phyloP scores from a whole-genome alignment of 192 early-diverging fungal genomes.

The Obelidium mucronatum region DNA sequence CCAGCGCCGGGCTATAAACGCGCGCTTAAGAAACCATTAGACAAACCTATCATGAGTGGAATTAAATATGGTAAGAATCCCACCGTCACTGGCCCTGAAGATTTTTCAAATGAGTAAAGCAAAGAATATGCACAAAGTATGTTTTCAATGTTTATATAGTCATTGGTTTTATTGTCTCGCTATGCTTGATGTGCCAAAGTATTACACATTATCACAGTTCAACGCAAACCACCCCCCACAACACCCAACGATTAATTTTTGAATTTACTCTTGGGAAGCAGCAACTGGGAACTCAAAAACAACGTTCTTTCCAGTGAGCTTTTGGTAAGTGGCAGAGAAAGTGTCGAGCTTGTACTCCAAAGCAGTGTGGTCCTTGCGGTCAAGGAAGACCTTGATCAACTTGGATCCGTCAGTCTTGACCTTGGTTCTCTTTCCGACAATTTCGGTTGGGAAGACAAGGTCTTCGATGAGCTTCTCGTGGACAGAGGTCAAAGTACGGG shows the following conservation, averaged over 20 bases:
- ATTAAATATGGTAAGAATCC: slow-evolving; percentile 1
- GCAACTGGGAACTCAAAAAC: slow-evolving; percentile 90
- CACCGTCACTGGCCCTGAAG: not conserved
- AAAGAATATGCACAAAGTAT: not conserved
- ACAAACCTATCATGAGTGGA: not conserved
- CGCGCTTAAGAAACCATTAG: not conserved
- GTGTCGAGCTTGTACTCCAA: slow-evolving; percentile 99
- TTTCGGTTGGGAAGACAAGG: slow-evolving; percentile 98
- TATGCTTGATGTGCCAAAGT: not conserved
- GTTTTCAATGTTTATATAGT: no score
- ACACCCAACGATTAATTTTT: not conserved
- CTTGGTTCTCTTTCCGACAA: slow-evolving; percentile 98
- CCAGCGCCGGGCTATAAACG: not conserved
- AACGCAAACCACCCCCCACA: no score
- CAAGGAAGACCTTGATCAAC: slow-evolving; percentile 96
- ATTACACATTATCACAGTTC: not conserved
- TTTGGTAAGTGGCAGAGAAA: slow-evolving; percentile 94
- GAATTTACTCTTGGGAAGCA: slow-evolving; percentile 56
- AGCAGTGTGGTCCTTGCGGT: slow-evolving; percentile 97
- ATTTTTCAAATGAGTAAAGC: not conserved
- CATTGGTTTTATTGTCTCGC: not conserved
- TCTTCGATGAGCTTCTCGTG: slow-evolving; percentile 98
- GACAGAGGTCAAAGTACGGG: slow-evolving; percentile 94
- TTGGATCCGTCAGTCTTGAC: slow-evolving; percentile 91
- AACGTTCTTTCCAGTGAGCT: slow-evolving; percentile 97